phyloP scores from a whole-genome alignment of 352 stramenopile genomes.

The Phytophthora gonapodyides region DNA sequence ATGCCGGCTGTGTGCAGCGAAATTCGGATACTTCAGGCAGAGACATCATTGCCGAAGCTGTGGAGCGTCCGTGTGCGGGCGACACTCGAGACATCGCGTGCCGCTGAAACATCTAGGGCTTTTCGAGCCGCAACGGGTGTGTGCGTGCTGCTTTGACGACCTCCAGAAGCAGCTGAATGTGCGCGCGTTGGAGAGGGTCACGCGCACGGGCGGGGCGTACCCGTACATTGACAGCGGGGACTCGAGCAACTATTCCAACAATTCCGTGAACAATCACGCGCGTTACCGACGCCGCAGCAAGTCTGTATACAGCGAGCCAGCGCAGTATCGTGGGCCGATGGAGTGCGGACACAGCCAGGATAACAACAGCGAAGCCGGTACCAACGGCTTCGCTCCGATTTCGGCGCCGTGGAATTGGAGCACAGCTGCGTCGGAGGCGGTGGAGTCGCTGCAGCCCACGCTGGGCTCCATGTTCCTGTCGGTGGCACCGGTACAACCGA shows the following conservation, averaged over 20 bases:
- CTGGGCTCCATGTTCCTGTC: constrained; percentile 41
- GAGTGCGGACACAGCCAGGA: constrained; percentile 24
- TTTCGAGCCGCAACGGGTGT: constrained; percentile 69
- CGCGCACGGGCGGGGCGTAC: constrained; percentile 28
- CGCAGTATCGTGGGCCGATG: constrained; percentile 7
- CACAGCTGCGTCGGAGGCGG: constrained; percentile 22
- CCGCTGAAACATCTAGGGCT: constrained; percentile 64
- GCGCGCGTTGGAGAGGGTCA: constrained; percentile 36
- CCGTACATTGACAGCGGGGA: constrained; percentile 26
- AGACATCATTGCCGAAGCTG: constrained; percentile 87
- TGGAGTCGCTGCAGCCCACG: constrained; percentile 27
- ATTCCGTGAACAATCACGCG: constrained; percentile 10
- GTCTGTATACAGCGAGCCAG: constrained; percentile 38
- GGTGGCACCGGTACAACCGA: constrained; percentile 26
- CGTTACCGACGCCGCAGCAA: constrained; percentile 37
- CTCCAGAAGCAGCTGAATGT: constrained; percentile 59
- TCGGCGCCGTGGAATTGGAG: constrained; percentile 27
- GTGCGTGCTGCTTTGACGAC: constrained; percentile 57
- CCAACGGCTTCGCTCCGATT: constrained; percentile 30
- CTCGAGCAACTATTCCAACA: constrained; percentile 25
- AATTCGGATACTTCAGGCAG: constrained; percentile 79
- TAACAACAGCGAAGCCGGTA: constrained; percentile 22
- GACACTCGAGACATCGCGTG: constrained; percentile 64
- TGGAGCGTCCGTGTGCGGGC: constrained; percentile 76
- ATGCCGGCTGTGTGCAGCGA: constrained; percentile 70